These are phyloP conservation scores for Yarrowia osloensis DNA, from an alignment of 805 yeast species.

Conservation along the genomic window DNA sequence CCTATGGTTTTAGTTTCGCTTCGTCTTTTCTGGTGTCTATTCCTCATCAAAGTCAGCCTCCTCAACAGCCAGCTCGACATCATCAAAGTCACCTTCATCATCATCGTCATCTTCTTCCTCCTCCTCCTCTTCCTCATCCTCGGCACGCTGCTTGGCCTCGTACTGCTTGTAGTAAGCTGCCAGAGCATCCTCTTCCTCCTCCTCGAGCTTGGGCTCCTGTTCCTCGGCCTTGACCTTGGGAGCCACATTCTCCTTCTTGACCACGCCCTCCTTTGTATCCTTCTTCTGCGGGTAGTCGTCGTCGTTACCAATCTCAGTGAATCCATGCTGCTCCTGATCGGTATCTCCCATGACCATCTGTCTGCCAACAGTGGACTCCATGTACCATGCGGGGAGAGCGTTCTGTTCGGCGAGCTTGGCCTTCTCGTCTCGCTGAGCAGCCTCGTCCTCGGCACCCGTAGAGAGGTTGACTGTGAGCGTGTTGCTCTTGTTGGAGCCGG, in stretches of 20 bases:
- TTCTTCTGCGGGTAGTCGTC: conserved; percentile 42
- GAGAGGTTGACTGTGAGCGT: conserved; percentile 85
- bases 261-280: conserved; percentile 53
- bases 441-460: conserved; percentile 76
- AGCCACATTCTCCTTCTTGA: conserved; percentile 43
- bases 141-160: conserved; percentile 67
- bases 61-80: conserved; percentile 37
- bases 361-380: conserved; percentile 79
- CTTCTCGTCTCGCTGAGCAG: conserved; percentile 68
- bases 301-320: conserved; percentile 20
- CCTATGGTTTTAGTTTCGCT: not conserved
- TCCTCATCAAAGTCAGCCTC: conserved; percentile 44
- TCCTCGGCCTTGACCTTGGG: conserved; percentile 35
- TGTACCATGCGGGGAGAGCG: conserved; percentile 96
- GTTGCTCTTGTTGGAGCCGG: conserved; percentile 31
- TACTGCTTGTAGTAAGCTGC: conserved; percentile 76
- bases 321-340: conserved; percentile 21
- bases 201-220: conserved; percentile 31
- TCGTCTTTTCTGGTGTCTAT: conserved; percentile 28
- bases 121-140: conserved; percentile 53
- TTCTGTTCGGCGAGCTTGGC: conserved; percentile 79
- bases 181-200: conserved; percentile 60
- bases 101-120: conserved; percentile 54
- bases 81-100: conserved; percentile 46
- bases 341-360: conserved; percentile 46